A percentile compares a stretch with the other conserved stretches of the same genome.
These are phyloP conservation scores for Globisporangium carolinianum DNA, from an alignment of 352 stramenopile species.

Conservation along the genomic window DNA sequence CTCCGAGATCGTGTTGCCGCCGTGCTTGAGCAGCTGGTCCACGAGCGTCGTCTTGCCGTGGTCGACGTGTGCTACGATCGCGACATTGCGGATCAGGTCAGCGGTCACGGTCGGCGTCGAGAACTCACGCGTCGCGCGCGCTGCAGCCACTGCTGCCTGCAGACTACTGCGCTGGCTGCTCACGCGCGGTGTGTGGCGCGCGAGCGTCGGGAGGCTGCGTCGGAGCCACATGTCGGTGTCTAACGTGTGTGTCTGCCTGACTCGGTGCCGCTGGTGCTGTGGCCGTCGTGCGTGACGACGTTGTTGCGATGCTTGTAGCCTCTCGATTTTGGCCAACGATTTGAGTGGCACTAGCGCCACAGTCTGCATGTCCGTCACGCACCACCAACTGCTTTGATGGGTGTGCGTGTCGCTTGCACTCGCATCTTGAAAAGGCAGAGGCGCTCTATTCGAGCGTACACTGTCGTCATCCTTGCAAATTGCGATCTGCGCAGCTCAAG, in stretches of 20 bases:
- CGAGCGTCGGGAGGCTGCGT: conserved; percentile 38
- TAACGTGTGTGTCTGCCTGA: neutral
- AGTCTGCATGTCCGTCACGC: too few relatives aligned
- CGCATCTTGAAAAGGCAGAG: too few relatives aligned
- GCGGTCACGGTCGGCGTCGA: conserved; percentile 25
- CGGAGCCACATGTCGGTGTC: conserved; percentile 49
- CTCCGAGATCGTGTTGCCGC: conserved; percentile 78
- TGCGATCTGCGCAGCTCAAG: too few relatives aligned
- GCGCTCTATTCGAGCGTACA: too few relatives aligned
- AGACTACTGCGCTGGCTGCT: conserved; percentile 17
- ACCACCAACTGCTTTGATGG: too few relatives aligned
- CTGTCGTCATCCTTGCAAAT: too few relatives aligned
- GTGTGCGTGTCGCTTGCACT: too few relatives aligned
- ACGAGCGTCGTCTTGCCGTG: conserved; percentile 99
- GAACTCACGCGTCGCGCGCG: conserved; percentile 30
- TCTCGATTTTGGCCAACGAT: conserved; percentile 1
- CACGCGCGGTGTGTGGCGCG: conserved; percentile 29
- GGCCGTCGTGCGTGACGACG: neutral
- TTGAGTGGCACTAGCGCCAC: neutral
- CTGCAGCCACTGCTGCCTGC: conserved; percentile 9
- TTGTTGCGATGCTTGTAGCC: conserved; percentile 5
- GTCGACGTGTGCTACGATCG: conserved; percentile 95
- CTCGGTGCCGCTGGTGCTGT: neutral
- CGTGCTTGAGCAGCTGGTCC: conserved; percentile 96
- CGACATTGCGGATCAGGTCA: conserved; percentile 82